phyloP scores from a whole-genome alignment of 768 basidiomycete genomes.

The Coprinopsis sp. region DNA sequence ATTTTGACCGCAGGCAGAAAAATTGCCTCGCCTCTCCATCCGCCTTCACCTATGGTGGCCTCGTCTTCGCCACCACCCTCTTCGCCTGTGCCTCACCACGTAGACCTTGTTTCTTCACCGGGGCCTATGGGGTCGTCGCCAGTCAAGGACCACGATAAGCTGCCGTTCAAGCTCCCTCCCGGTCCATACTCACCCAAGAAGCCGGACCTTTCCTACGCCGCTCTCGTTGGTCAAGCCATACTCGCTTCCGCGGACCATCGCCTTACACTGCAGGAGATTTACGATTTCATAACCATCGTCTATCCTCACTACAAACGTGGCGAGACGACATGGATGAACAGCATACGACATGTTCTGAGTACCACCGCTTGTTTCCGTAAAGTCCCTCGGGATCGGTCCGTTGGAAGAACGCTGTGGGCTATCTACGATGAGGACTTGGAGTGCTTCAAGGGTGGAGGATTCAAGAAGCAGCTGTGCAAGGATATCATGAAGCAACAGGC shows the following conservation, averaged over 20 bases:
- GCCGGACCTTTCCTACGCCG: conserved; percentile 89
- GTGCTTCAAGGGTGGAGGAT: conserved; percentile 83
- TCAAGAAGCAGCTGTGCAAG: conserved; percentile 58
- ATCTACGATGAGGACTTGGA: conserved; percentile 78
- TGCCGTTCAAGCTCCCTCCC: conserved; percentile 75
- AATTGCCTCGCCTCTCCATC: conserved; percentile 44
- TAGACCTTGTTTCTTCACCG: conserved; percentile 82
- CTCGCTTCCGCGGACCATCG: conserved; percentile 78
- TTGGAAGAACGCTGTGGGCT: conserved; percentile 85
- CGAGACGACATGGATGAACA: conserved; percentile 97
- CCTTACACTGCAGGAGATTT: conserved; percentile 92
- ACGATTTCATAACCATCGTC: conserved; percentile 90
- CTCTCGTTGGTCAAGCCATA: conserved; percentile 92
- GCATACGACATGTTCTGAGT: conserved; percentile 93
- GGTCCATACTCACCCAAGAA: conserved; percentile 79
- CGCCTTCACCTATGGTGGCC: conserved; percentile 52
- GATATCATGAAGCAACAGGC: conserved; percentile 37
- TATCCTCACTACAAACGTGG: conserved; percentile 92
- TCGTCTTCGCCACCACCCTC: conserved; percentile 60
- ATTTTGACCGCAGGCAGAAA: conserved; percentile 17
- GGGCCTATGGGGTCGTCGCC: conserved; percentile 69
- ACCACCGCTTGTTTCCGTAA: conserved; percentile 91
- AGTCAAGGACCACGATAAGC: conserved; percentile 55
- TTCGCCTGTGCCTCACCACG: conserved; percentile 46
- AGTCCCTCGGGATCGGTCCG: conserved; percentile 66